Percentiles rank a stretch among this genome's conserved stretches.
These are phyloP conservation scores for Yarrowia porcina DNA, from an alignment of 805 yeast genomes.

Conservation along the genomic window DNA sequence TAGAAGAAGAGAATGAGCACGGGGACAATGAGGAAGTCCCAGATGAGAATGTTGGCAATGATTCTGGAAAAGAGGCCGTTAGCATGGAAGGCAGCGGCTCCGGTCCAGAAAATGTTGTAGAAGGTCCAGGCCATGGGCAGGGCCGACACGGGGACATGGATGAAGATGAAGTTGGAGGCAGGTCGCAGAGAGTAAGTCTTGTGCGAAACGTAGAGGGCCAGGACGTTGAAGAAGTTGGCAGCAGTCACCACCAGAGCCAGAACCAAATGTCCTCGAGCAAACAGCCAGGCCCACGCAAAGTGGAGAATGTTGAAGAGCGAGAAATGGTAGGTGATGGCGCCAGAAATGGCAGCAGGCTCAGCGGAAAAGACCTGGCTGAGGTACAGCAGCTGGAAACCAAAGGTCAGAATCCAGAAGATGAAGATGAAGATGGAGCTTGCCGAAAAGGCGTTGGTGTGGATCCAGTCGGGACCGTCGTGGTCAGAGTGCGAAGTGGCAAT, in stretches of 20 bases:
- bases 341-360: constrained; percentile 31
- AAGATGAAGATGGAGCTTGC: constrained; percentile 19
- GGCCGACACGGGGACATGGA: constrained; percentile 66
- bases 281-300: constrained; percentile 62
- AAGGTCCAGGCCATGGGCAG: constrained; percentile 73
- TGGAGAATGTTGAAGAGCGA: constrained; percentile 57
- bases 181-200: constrained; percentile 58
- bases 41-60: constrained; percentile 67
- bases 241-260: constrained; percentile 56
- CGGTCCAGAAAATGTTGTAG: constrained; percentile 78
- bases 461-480: constrained; percentile 26
- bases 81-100: constrained; percentile 69
- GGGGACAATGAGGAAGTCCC: constrained; percentile 74
- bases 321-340: constrained; percentile 55
- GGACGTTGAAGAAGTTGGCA: constrained; percentile 57
- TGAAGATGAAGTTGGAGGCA: constrained; percentile 49
- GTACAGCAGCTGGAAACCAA: constrained; percentile 19
- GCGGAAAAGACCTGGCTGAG: constrained; percentile 20
- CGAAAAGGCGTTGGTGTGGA: constrained; percentile 22
- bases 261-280: constrained; percentile 57
- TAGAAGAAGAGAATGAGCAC: constrained; percentile 52
- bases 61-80: constrained; percentile 57
- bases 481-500: constrained; percentile 11
- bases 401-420: constrained; percentile 22
- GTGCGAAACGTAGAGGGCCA: constrained; percentile 54